Conservation (phyloP, 352 stramenopile genomes). For the Phytophthora sp. region DNA sequence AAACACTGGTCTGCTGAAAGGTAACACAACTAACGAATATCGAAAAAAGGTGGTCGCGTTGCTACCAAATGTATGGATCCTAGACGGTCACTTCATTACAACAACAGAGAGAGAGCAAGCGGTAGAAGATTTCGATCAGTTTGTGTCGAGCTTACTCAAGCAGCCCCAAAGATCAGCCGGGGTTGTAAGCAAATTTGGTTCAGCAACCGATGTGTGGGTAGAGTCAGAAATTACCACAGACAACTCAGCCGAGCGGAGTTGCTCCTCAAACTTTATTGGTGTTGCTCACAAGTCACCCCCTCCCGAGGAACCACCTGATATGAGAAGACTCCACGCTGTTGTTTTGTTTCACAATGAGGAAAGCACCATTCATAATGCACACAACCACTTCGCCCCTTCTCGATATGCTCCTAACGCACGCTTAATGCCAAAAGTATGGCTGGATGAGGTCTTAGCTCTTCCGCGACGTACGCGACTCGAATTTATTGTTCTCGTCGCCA, state of each 20-base stretch:
- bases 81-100: slow-evolving; percentile 68
- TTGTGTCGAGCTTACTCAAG: slow-evolving; percentile 35
- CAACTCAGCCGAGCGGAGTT: not conserved
- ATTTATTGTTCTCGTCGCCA: slow-evolving; percentile 38
- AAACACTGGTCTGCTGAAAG: slow-evolving; percentile 39
- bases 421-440: slow-evolving; percentile 39
- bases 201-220: slow-evolving; percentile 42
- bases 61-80: slow-evolving; percentile 61
- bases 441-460: slow-evolving; percentile 39
- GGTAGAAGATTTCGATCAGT: slow-evolving; percentile 45
- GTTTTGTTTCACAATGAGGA: slow-evolving; percentile 56
- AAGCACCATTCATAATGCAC: slow-evolving; percentile 46
- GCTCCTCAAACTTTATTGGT: slow-evolving; percentile 21
- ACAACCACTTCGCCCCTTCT: slow-evolving; percentile 50
- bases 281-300: slow-evolving; percentile 18
- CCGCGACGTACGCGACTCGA: slow-evolving; percentile 36
- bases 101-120: slow-evolving; percentile 43
- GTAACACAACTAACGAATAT: slow-evolving; percentile 30
- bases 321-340: slow-evolving; percentile 46
- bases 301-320: slow-evolving; percentile 26
- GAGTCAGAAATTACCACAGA: not conserved
- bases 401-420: slow-evolving; percentile 38
- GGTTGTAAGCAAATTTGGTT: slow-evolving; percentile 38
- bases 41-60: slow-evolving; percentile 53
- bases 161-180: not conserved